Evolutionary conservation across 768 basidiomycete genomes (phyloP).

Genomic region (Mycena leptocephala): DNA sequence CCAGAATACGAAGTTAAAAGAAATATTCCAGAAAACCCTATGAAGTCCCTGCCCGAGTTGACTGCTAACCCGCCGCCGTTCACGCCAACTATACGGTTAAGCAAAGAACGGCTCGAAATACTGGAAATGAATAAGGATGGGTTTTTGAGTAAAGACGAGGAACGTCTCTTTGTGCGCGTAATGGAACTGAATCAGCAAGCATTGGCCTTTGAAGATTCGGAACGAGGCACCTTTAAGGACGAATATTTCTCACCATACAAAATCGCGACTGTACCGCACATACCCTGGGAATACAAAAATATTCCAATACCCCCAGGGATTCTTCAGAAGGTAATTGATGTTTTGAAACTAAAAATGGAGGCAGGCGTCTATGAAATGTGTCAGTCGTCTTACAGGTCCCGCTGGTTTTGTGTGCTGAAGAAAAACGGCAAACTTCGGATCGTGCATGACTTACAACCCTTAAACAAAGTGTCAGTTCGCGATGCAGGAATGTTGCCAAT

Average conservation of each 20-base stretch:
- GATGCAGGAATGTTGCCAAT: too few species aligned
- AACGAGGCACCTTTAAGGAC: neutral
- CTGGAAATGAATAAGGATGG: too few species aligned
- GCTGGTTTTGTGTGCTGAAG: too few species aligned
- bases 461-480: too few species aligned
- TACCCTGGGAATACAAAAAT: neutral
- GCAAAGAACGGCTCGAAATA: too few species aligned
- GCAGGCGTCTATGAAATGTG: too few species aligned
- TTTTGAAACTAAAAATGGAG: too few species aligned
- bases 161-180: neutral
- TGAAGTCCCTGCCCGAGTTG: neutral
- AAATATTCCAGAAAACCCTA: neutral
- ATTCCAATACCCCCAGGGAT: neutral
- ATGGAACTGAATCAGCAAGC: neutral
- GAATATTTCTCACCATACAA: neutral
- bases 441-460: too few species aligned
- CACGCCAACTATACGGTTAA: neutral
- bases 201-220: neutral
- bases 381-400: too few species aligned
- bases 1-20: neutral
- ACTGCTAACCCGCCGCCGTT: neutral
- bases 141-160: too few species aligned
- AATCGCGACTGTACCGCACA: neutral
- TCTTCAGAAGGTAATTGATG: too few species aligned
- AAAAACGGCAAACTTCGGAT: too few species aligned